Evolutionary conservation across 83 land plant genomes (phyloP), one percentile per base, ranked within the genome.

Genomic region (Thuja plicata): DNA sequence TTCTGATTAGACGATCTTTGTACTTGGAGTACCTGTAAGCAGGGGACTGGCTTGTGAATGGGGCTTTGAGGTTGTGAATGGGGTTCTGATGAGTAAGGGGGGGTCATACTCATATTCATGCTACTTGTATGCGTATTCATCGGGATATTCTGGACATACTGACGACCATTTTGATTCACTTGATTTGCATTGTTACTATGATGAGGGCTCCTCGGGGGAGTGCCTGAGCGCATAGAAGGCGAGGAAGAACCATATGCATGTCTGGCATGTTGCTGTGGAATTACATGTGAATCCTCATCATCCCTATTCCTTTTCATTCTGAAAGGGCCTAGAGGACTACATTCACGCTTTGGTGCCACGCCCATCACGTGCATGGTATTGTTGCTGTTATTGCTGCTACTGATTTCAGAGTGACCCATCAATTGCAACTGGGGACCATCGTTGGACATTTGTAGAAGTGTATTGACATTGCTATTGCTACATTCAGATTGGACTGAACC

Each of bases 301-400:
- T 83, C 85, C 32, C 85, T 83, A 8, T 37, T 83, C 85, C 85
- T 83, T n/a, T 83, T 83, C 12, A n/a, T n/a, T 48, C 85, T 46
- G 30, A 54, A n/a, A 46, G n/a, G 16, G 35, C 85, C 19, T 5
- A 83, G 55, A 12, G 45, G 35, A 83, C 85, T 83, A 83, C 50
- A 83, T 46, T 83, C 85, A n/a, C 55, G 85, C n/a, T 83, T 83
- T 45, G 52, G 55, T 40, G 35, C 85, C 27, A 13, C 37, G 32
- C 85, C 55, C 16, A 48, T 46, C 57, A 12, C 34, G 55, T 83
- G 55, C 57, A 83, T 45, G 32, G 37, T 15, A 83, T 83, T 83
- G 32, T 83, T 83, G 55, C 35, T 30, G 50, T 45, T 43, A 45
- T 24, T 83, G 55, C 85, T 83, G 55, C 85, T n/a, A 52, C 11